phyloP scores from a whole-genome alignment of 495 filamentous ascomycete genomes.

The Penicillium soppii region DNA sequence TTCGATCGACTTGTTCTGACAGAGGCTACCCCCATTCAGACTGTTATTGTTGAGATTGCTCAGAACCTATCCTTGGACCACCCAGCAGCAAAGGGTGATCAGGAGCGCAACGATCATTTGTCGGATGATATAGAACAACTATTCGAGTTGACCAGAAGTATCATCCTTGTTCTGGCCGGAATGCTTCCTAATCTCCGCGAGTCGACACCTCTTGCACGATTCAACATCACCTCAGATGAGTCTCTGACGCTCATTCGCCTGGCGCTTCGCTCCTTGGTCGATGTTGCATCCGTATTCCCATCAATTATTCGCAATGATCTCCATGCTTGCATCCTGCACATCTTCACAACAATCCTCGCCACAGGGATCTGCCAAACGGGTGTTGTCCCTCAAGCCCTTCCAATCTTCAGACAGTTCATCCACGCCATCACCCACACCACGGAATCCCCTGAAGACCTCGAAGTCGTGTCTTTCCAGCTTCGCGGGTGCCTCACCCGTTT shows the following conservation, averaged over 20 bases:
- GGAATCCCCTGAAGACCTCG: conserved; percentile 31
- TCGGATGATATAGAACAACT: conserved; percentile 97
- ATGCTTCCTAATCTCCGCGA: conserved; percentile 85
- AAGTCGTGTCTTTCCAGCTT: conserved; percentile 50
- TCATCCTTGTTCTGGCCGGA: conserved; percentile 86
- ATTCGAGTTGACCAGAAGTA: conserved; percentile 93
- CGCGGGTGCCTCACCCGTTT: conserved; percentile 77
- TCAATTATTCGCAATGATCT: conserved; percentile 95
- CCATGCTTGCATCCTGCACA: conserved; percentile 94
- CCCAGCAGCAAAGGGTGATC: conserved; percentile 76
- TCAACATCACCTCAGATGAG: conserved; percentile 66
- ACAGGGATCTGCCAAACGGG: conserved; percentile 82
- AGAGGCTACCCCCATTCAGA: conserved; percentile 84
- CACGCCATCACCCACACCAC: conserved; percentile 59
- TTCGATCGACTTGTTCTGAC: conserved; percentile 91
- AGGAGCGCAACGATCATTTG: conserved; percentile 67
- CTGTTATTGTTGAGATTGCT: conserved; percentile 89
- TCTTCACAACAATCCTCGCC: conserved; percentile 89
- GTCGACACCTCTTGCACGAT: conserved; percentile 65
- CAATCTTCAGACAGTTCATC: conserved; percentile 90
- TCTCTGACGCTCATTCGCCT: conserved; percentile 75
- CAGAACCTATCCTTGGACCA: conserved; percentile 86
- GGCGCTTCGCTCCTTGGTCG: conserved; percentile 82
- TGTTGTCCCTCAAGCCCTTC: conserved; percentile 86
- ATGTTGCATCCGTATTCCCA: conserved; percentile 92